Percentiles rank a stretch among this genome's conserved stretches.
phyloP scores from a whole-genome alignment of 164 flowering plant genomes.

The Macadamia tetraphylla region DNA sequence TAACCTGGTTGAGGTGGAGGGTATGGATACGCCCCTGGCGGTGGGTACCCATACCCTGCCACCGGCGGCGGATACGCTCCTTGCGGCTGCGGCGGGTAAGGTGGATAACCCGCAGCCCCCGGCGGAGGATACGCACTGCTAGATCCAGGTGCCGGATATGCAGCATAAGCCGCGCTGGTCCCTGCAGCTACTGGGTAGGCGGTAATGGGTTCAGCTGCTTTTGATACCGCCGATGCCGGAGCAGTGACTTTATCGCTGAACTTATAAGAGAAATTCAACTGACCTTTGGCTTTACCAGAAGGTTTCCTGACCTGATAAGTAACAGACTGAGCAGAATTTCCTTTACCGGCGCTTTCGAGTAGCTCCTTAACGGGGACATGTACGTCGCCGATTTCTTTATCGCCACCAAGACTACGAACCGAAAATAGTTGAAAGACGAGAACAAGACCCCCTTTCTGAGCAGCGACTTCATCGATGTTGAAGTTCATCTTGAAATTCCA shows the following conservation, averaged over 20 bases:
- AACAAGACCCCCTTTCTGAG: conserved; percentile 22
- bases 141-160: conserved; percentile 14
- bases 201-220: neutral
- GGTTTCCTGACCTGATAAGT: conserved; percentile 49
- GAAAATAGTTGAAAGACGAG: conserved; percentile 35
- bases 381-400: conserved; percentile 57
- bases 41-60: conserved; percentile 19
- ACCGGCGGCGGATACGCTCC: conserved; percentile 14
- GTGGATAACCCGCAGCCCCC: neutral
- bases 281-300: conserved; percentile 53
- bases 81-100: conserved; percentile 10
- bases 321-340: conserved; percentile 20
- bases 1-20: conserved; percentile 2
- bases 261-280: conserved; percentile 45
- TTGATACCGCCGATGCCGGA: conserved; percentile 9
- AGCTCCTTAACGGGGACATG: conserved; percentile 59
- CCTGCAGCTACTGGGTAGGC: conserved; percentile 39
- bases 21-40: conserved; percentile 12
- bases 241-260: conserved; percentile 31
- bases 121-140: too few species aligned
- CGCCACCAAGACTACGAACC: conserved; percentile 53
- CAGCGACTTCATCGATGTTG: conserved; percentile 34
- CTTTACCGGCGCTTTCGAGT: conserved; percentile 22
- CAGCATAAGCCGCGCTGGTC: conserved; percentile 2
- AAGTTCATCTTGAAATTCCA: conserved; percentile 54